These are phyloP conservation scores for Moricandia moricandioides DNA, from an alignment of 345 rosid genomes.

Conservation along the genomic window DNA sequence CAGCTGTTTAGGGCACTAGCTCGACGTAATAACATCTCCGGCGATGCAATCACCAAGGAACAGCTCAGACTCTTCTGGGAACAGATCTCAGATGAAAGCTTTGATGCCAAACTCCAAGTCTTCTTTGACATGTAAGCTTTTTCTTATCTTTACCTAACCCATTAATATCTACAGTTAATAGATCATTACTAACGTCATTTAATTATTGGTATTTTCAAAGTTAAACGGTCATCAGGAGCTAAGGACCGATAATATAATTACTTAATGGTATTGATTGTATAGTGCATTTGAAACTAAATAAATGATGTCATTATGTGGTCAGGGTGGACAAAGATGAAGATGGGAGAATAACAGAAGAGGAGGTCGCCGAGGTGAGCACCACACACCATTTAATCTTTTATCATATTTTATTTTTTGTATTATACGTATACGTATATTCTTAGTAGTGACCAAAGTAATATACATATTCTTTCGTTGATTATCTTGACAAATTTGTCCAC, in stretches of 20 bases:
- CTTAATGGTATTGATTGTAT: background rate
- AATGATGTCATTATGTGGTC: constrained; percentile 33
- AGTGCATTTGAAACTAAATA: constrained; percentile 16
- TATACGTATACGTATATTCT: background rate
- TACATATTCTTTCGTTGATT: constrained; percentile 13
- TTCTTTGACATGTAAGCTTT: constrained; percentile 78
- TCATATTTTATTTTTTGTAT: background rate
- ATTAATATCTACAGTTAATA: background rate
- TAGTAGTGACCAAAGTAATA: background rate
- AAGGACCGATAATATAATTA: background rate
- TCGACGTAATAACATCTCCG: constrained; percentile 51
- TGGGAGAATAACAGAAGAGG: constrained; percentile 82
- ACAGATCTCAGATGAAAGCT: constrained; percentile 77
- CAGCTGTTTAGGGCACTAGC: constrained; percentile 78
- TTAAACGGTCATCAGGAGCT: constrained; percentile 13
- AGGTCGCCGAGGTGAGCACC: constrained; percentile 63
- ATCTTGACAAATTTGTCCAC: constrained; percentile 38
- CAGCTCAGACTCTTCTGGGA: constrained; percentile 80
- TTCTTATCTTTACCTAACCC: constrained; percentile 16
- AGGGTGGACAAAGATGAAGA: constrained; percentile 84
- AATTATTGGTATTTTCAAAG: constrained; percentile 7
- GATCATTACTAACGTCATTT: background rate
- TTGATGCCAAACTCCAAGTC: constrained; percentile 80
- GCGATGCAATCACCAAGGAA: constrained; percentile 61
- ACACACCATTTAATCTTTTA: constrained; percentile 20